Evolutionary conservation across 1,284 basidiomycete genomes (phyloP).

Genomic region (Rhizopogon hawkerae): DNA sequence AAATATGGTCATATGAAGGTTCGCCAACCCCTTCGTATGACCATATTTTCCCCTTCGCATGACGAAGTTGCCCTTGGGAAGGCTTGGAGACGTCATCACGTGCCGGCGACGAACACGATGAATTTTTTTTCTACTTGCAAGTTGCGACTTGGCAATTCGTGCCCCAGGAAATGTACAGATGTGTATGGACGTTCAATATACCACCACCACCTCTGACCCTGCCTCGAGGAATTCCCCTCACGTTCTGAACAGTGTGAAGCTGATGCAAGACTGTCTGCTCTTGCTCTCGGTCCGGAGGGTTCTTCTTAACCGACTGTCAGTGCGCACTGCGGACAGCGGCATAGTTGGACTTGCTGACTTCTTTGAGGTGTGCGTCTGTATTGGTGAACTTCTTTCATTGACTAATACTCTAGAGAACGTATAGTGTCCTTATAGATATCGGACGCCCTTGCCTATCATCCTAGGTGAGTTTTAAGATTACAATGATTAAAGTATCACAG

Average conservation of each 20-base stretch:
- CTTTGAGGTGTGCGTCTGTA: constrained; percentile 37
- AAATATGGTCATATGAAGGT: too few species aligned
- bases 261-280: constrained; percentile 16
- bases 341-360: constrained; percentile 35
- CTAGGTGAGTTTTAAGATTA: constrained; percentile 28
- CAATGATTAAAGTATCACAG: neutral
- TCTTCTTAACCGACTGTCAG: constrained; percentile 11
- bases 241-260: neutral
- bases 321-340: constrained; percentile 12
- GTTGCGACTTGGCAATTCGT: neutral
- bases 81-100: too few species aligned
- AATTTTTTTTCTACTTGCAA: too few species aligned
- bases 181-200: neutral
- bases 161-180: neutral
- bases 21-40: too few species aligned
- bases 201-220: neutral
- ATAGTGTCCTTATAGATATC: constrained; percentile 37
- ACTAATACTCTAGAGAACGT: constrained; percentile 29
- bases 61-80: too few species aligned
- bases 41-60: too few species aligned
- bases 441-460: constrained; percentile 36
- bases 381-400: neutral
- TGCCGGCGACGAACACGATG: neutral
- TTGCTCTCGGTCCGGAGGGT: constrained; percentile 20
- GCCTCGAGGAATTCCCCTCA: neutral